Evolutionary conservation across 2,329 filamentous ascomycete genomes (phyloP), one percentile per base, ranked within the genome.

Genomic region (Beauveria caledonica): DNA sequence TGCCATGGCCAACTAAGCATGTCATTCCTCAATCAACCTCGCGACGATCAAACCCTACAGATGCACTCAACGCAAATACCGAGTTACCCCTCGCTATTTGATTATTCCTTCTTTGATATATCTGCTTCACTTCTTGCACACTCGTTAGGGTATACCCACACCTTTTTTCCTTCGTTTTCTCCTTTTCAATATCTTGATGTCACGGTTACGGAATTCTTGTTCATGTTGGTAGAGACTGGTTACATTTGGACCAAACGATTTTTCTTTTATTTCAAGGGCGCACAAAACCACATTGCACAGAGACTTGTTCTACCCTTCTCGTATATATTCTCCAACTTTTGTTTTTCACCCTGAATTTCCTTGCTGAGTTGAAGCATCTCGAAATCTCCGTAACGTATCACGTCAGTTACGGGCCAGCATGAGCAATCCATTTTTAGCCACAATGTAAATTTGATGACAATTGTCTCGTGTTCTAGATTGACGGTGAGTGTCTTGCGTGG

Each of bases 81-180:
- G 59, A 56, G 36, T 29, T 25, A 8, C 27, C 40, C 11, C 46
- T 56, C 53, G 44, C 45, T 51, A 51, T 50, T 45, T 51, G 48
- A 45, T 29, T 29, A 11, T n/a, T 11, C 45, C 15, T 23, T 55
- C 50, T 29, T 58, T 50, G 51, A 56, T 17, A 50, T 44, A 60
- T 60, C 53, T 58, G 61, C 49, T 70, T 72, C 63, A 68, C 62
- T 74, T 75, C 68, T 69, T 73, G 70, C 72, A 74, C 70, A 75
- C 67, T 72, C 68, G 67, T 63, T 71, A 70, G 70, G 68, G 59
- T 51, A 72, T 69, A 69, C 65, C 68, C 64, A 68, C 63, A 64
- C 64, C 60, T 48, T 53, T 63, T 62, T 60, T 44, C 49, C 61
- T 60, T 61, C 61, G 55, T 59, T 69, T 68, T 54, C 45, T 58